Base-by-base conservation (phyloP, 345 rosid genomes). In the Diplotaxis tenuifolia region DNA sequence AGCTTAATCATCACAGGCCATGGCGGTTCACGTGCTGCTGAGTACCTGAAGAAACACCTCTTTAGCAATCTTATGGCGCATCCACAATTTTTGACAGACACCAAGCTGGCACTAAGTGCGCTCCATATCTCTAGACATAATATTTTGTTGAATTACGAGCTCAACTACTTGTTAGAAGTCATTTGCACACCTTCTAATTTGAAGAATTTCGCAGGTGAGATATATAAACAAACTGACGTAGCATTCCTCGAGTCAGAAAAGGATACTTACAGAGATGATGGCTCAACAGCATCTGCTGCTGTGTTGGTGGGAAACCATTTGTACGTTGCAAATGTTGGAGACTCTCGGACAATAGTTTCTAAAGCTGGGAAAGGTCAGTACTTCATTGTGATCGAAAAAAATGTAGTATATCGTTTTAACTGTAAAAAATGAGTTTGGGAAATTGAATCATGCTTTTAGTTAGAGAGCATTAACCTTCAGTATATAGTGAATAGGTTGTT, bases 21-120 rank as follows among this genome's bases (percentile, higher is more conserved):
- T 84, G 99, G 99, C 68, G 99, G 99, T 71, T 90, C 98, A 71
- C 97, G 89, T 53, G 99, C 99, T 70, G 97, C 98, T 60, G 95
- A 92, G 81, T 92, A 84, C 83, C 82, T 96, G 80, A 96, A 92
- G 86, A 83, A 85, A 73, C 96, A 92, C 79, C 89, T 96, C 64
- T 92, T 96, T 87, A 88, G 86, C 78, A 96, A 96, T 83, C 90
- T 92, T 61, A 68, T 84, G 88, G 89, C 87, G 80, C 98, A 90
- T 82, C 96, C 98, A 4, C 88, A 85, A 62, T 90, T 96, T 78
- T 64, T 85, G 83, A 72, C 73, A 45, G 91, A 96, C 81, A 82
- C 96, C 74, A 92, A 88, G 83, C 49, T 84, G 72, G 92, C 99
- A 21, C 78, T 96, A 85, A 92, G 98, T 96, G 74, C 6, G 91